Evolutionary conservation across 2,329 filamentous ascomycete genomes (phyloP).

Genomic region (Fusarium sp.): DNA sequence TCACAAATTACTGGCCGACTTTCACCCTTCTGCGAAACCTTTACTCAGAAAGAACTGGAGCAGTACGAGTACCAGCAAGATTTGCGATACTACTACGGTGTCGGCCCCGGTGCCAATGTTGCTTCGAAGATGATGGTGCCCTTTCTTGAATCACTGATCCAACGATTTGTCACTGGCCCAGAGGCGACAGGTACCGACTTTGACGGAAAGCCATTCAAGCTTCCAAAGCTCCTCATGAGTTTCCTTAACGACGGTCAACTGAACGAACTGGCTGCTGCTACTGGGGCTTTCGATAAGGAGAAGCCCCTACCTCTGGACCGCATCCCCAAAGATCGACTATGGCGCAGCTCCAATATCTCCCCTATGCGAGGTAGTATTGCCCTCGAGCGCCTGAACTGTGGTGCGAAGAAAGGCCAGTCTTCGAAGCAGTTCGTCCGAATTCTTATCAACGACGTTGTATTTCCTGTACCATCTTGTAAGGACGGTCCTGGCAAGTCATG

Average conservation of each 20-base stretch:
- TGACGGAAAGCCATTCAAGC: constrained; percentile 60
- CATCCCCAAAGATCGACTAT: constrained; percentile 64
- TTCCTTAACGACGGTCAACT: constrained; percentile 78
- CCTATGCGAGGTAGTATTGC: constrained; percentile 75
- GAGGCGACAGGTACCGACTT: constrained; percentile 61
- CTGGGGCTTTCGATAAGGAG: constrained; percentile 72
- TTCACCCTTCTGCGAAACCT: constrained; percentile 73
- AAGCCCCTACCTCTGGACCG: constrained; percentile 60
- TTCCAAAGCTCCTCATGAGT: constrained; percentile 70
- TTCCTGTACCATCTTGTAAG: constrained; percentile 68
- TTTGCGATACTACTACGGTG: constrained; percentile 76
- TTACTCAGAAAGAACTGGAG: constrained; percentile 71
- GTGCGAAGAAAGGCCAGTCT: constrained; percentile 40
- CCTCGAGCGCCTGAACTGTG: constrained; percentile 72
- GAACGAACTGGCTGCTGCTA: constrained; percentile 69
- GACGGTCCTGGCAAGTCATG: constrained; percentile 69
- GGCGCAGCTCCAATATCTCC: constrained; percentile 67
- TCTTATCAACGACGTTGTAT: constrained; percentile 71
- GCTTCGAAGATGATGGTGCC: constrained; percentile 72
- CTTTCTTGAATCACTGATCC: constrained; percentile 66
- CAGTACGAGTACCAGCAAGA: constrained; percentile 77
- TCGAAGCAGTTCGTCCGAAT: constrained; percentile 67
- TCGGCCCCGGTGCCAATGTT: constrained; percentile 68
- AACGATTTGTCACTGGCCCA: constrained; percentile 66
- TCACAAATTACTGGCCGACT: constrained; percentile 73